Percentiles rank a stretch among this genome's conserved stretches.
Conservation (phyloP, 1,284 basidiomycete species). For the Puccinia coronata region DNA sequence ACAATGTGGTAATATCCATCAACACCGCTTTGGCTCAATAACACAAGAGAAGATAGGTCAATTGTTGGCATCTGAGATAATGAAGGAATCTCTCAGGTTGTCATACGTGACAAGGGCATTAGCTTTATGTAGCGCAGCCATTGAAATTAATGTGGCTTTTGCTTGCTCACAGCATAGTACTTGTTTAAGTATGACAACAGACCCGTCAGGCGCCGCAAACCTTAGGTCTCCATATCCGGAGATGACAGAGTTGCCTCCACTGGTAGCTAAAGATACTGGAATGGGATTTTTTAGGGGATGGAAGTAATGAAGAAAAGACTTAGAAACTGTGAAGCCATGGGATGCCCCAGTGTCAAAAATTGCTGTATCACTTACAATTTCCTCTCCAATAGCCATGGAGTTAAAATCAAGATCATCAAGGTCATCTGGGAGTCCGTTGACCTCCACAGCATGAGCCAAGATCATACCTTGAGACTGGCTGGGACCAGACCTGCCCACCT, state of each 20-base stretch:
- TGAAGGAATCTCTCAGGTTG: background rate
- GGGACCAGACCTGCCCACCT: background rate
- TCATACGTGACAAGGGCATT: background rate
- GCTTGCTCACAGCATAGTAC: conserved; percentile 13
- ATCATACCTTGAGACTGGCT: background rate
- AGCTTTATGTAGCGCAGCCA: conserved; percentile 7
- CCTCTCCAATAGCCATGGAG: background rate
- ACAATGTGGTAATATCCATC: too few relatives aligned
- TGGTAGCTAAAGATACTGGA: background rate
- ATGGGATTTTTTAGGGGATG: background rate
- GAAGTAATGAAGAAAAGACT: background rate
- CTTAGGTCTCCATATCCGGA: background rate
- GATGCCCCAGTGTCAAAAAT: conserved; percentile 5
- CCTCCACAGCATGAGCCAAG: background rate
- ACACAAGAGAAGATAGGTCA: too few relatives aligned
- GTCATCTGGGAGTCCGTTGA: background rate
- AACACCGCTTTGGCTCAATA: too few relatives aligned
- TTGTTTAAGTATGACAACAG: background rate
- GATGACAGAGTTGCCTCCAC: background rate
- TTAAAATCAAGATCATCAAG: background rate
- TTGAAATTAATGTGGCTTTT: background rate
- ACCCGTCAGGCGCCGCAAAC: background rate
- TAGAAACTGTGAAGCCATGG: conserved; percentile 1
- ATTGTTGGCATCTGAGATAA: too few relatives aligned
- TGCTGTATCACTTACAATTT: background rate